phyloP scores from a whole-genome alignment of 768 basidiomycete species.

The Russula brevipes region DNA sequence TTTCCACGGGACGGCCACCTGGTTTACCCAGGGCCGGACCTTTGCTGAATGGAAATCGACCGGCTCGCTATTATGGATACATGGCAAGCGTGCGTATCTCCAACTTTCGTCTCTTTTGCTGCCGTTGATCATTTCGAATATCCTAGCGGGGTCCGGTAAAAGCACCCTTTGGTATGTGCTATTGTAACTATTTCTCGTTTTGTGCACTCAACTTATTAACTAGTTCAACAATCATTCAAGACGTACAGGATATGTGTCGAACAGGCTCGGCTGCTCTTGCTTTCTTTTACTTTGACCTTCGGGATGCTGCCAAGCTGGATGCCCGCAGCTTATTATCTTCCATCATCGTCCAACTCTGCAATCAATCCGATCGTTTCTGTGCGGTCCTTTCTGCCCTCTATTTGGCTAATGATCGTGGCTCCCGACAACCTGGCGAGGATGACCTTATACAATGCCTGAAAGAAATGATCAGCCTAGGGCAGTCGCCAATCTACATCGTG shows the following conservation, averaged over 20 bases:
- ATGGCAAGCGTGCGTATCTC: background rate
- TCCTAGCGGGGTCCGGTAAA: background rate
- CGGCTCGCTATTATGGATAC: background rate
- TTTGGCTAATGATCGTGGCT: background rate
- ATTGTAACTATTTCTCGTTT: too few relatives aligned
- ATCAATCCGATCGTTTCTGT: background rate
- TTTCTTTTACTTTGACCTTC: background rate
- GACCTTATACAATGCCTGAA: background rate
- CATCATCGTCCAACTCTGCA: background rate
- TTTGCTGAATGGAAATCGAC: background rate
- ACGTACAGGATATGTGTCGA: background rate
- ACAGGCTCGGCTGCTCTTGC: background rate
- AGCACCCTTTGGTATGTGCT: too few relatives aligned
- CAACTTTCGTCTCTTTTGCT: background rate
- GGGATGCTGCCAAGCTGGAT: background rate
- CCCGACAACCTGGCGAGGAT: background rate
- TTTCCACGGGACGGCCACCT: background rate
- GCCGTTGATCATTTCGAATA: background rate
- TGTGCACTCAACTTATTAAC: too few relatives aligned
- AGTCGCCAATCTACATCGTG: background rate
- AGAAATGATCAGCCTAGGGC: background rate
- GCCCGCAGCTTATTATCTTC: background rate
- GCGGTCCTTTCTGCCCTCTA: background rate
- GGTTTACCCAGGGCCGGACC: background rate
- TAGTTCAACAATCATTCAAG: background rate